Evolutionary conservation across 2,329 filamentous ascomycete genomes (phyloP).

Genomic region (Parafenestella ontariensis): DNA sequence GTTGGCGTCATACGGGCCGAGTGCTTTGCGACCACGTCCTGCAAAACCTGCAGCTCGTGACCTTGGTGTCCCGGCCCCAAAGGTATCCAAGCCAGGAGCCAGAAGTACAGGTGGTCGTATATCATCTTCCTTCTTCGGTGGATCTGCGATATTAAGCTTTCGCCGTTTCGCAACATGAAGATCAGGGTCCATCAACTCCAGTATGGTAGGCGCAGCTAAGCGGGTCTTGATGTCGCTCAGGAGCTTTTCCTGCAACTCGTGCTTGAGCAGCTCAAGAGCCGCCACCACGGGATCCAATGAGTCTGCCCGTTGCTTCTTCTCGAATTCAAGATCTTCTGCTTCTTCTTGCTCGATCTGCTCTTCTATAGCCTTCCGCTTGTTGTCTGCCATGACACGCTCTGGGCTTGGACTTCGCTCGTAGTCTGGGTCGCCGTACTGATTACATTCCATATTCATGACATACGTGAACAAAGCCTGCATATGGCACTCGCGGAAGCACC

Average conservation of each 20-base stretch:
- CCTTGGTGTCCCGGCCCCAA: conserved; percentile 69
- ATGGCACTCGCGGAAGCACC: conserved; percentile 80
- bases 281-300: conserved; percentile 90
- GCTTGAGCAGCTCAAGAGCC: conserved; percentile 77
- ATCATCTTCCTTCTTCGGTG: conserved; percentile 63
- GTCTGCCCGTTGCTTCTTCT: conserved; percentile 85
- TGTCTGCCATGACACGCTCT: conserved; percentile 56
- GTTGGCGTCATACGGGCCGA: conserved; percentile 55
- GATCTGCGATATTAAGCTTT: conserved; percentile 77
- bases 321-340: conserved; percentile 83
- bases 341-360: conserved; percentile 74
- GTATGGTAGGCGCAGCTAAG: conserved; percentile 80
- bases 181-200: conserved; percentile 80
- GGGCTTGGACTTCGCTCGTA: conserved; percentile 64
- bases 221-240: conserved; percentile 88
- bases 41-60: conserved; percentile 52
- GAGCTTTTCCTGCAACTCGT: conserved; percentile 84
- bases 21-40: conserved; percentile 50
- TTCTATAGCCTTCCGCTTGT: conserved; percentile 69
- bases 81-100: conserved; percentile 64
- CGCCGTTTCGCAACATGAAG: conserved; percentile 81
- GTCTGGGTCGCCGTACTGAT: conserved; percentile 70
- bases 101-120: conserved; percentile 64
- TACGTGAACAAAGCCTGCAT: conserved; percentile 90
- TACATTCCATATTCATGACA: conserved; percentile 87